These are phyloP conservation scores for Heterobasidion occidentale DNA, from an alignment of 1,284 basidiomycete species.

Conservation along the genomic window DNA sequence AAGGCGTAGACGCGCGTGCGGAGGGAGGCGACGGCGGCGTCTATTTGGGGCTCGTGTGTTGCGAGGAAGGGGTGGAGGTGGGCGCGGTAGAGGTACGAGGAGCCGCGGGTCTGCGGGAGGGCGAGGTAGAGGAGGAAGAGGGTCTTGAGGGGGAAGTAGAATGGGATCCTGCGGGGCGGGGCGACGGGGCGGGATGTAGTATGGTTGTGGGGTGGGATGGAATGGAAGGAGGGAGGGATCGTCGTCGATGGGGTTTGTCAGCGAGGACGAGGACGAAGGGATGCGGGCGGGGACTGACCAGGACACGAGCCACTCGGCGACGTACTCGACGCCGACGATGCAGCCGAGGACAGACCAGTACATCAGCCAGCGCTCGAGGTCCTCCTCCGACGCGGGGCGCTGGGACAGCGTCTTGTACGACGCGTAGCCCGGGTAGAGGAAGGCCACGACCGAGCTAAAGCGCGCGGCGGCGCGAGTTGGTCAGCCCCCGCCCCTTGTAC, in stretches of 20 bases:
- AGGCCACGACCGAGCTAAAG: constrained; percentile 55
- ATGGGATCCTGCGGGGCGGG: constrained; percentile 61
- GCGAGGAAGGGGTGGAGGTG: constrained; percentile 77
- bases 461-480: background rate
- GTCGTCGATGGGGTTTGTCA: background rate
- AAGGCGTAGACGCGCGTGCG: constrained; percentile 55
- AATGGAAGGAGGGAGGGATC: constrained; percentile 1
- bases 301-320: constrained; percentile 77
- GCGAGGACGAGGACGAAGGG: constrained; percentile 1
- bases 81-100: constrained; percentile 71
- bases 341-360: constrained; percentile 84
- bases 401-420: constrained; percentile 81
- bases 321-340: constrained; percentile 65
- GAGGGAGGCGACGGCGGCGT: constrained; percentile 58
- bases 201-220: background rate
- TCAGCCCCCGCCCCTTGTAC: background rate
- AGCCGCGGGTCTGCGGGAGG: constrained; percentile 83
- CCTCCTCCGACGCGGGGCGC: constrained; percentile 69
- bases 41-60: constrained; percentile 74
- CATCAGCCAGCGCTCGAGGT: constrained; percentile 84
- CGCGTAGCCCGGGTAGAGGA: constrained; percentile 79
- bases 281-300: constrained; percentile 42
- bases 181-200: background rate
- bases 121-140: constrained; percentile 83
- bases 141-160: constrained; percentile 82